Evolutionary conservation across 257 asterid species (phyloP).

Genomic region (Solanum lycopersicoides): DNA sequence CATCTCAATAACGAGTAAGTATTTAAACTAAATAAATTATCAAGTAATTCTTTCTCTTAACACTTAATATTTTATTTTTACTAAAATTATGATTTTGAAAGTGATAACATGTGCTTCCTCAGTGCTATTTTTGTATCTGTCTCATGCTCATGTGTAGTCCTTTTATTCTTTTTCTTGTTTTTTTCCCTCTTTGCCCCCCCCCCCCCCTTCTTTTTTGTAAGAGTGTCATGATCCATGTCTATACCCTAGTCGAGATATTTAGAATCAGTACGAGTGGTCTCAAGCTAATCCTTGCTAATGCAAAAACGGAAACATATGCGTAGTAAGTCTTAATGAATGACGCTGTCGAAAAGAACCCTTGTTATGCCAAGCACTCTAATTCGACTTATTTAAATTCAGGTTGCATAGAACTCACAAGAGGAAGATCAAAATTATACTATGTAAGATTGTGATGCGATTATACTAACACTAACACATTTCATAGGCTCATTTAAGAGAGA

Average conservation of each 20-base stretch:
- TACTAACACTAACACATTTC: background rate
- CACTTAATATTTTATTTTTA: background rate
- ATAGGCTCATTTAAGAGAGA: background rate
- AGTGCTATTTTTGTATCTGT: background rate
- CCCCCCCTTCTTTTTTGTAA: too few relatives aligned
- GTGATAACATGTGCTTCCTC: background rate
- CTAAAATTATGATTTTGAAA: background rate
- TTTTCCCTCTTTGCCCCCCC: too few relatives aligned
- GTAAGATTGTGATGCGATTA: too few relatives aligned
- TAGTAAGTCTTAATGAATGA: too few relatives aligned
- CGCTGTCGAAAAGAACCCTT: too few relatives aligned
- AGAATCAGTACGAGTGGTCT: too few relatives aligned
- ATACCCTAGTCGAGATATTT: too few relatives aligned
- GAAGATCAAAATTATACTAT: background rate
- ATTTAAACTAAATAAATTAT: background rate
- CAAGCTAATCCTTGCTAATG: too few relatives aligned
- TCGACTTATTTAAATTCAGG: background rate
- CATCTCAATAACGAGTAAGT: too few relatives aligned
- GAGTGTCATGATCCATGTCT: too few relatives aligned
- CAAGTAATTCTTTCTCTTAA: background rate
- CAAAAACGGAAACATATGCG: too few relatives aligned
- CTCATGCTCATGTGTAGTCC: background rate
- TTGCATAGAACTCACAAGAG: background rate
- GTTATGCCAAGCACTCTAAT: too few relatives aligned
- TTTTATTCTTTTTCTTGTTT: background rate